Percentiles rank a stretch among this genome's conserved stretches.
Evolutionary conservation across 2,329 filamentous ascomycete species (phyloP).

Genomic region (Seiridium unicorne): DNA sequence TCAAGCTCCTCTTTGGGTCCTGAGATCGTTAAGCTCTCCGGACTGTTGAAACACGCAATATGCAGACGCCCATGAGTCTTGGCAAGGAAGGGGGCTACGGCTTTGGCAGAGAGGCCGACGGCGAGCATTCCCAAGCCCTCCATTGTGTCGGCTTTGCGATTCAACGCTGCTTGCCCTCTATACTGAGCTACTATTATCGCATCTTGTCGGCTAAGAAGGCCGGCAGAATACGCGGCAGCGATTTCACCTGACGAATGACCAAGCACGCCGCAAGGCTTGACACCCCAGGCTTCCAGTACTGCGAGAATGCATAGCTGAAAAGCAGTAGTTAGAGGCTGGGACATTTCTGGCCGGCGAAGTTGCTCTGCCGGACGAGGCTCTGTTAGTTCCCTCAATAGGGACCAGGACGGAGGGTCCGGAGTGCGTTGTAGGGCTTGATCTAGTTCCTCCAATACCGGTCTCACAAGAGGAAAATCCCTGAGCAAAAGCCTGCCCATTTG

Average conservation of each 20-base stretch:
- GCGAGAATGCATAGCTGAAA: neutral
- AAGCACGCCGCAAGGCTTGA: neutral
- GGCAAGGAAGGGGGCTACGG: neutral
- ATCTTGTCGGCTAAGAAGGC: neutral
- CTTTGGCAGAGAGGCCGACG: neutral
- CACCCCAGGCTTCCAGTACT: neutral
- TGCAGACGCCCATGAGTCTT: no score
- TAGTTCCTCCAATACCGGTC: constrained; percentile 13
- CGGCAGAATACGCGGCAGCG: neutral
- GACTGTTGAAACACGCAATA: neutral
- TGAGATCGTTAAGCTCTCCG: neutral
- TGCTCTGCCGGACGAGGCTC: neutral
- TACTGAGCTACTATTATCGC: neutral
- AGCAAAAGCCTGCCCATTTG: constrained; percentile 18
- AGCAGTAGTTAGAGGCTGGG: neutral
- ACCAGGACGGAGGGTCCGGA: neutral
- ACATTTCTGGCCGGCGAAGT: neutral
- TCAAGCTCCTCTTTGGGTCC: no score
- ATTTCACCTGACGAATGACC: neutral
- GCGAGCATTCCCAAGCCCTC: neutral
- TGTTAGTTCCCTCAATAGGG: neutral
- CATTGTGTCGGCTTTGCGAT: constrained; percentile 5
- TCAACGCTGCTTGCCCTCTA: neutral
- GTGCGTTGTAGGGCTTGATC: constrained; percentile 14
- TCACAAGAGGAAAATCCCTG: constrained; percentile 11